A percentile compares a stretch with the other conserved stretches of the same genome.
These are phyloP conservation scores for Ophiostoma fasciatum DNA, from an alignment of 2,329 filamentous ascomycete genomes.

Conservation along the genomic window DNA sequence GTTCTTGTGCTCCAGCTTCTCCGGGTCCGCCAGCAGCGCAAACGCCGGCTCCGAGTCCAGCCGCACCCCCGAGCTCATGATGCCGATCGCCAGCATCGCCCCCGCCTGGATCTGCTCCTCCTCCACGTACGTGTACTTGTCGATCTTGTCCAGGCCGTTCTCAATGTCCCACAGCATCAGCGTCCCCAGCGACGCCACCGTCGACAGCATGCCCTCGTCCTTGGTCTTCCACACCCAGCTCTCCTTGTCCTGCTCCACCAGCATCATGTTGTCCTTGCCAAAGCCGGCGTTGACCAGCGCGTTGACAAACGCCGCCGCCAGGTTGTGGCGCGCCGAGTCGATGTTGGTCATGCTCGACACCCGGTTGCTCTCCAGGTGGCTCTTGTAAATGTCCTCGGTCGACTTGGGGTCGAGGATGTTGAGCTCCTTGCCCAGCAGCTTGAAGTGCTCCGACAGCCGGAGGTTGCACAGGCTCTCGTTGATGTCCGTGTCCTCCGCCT, in stretches of 20 bases:
- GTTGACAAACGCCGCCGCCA: conserved; percentile 93
- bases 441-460: conserved; percentile 82
- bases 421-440: conserved; percentile 82
- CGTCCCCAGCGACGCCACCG: conserved; percentile 83
- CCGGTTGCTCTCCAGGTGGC: conserved; percentile 87
- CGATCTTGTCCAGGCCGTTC: conserved; percentile 79
- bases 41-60: conserved; percentile 82
- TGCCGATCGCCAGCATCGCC: conserved; percentile 82
- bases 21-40: conserved; percentile 66
- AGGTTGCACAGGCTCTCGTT: conserved; percentile 81
- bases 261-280: conserved; percentile 94
- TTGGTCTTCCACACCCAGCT: conserved; percentile 99
- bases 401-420: conserved; percentile 95
- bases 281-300: conserved; percentile 94
- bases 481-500: conserved; percentile 51
- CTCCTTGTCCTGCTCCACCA: conserved; percentile 74
- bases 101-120: conserved; percentile 81
- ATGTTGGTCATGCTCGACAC: conserved; percentile 88
- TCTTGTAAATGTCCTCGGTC: conserved; percentile 98
- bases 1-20: conserved; percentile 67
- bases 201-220: conserved; percentile 93
- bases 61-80: conserved; percentile 85
- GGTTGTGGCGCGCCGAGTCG: conserved; percentile 88
- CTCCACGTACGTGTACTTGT: conserved; percentile 76
- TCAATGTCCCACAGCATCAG: conserved; percentile 91